Conservation (phyloP, 1,139 yeast species). For the Kluyveromyces sp. region DNA sequence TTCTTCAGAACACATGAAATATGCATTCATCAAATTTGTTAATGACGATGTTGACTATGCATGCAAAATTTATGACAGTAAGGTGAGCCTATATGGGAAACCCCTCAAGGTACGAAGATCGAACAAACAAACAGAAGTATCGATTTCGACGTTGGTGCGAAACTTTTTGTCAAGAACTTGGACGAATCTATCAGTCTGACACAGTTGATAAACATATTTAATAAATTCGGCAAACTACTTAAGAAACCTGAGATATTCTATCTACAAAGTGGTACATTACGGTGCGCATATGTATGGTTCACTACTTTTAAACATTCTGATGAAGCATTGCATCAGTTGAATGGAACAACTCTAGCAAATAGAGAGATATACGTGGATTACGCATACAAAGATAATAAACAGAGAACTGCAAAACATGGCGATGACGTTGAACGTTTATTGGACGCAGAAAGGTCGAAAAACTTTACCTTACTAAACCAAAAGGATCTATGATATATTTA, state of each 20-base stretch:
- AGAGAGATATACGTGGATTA: slow-evolving; percentile 54
- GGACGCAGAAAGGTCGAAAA: slow-evolving; percentile 55
- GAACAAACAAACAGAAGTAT: slow-evolving; percentile 19
- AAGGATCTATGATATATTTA: slow-evolving; percentile 13
- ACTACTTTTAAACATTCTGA: slow-evolving; percentile 66
- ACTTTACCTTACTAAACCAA: slow-evolving; percentile 5
- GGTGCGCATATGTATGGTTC: slow-evolving; percentile 57
- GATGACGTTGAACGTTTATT: slow-evolving; percentile 66
- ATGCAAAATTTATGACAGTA: slow-evolving; percentile 42
- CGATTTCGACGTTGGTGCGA: slow-evolving; percentile 59
- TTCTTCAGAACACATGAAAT: slow-evolving; percentile 71
- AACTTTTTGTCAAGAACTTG: slow-evolving; percentile 63
- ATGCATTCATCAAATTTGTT: slow-evolving; percentile 75
- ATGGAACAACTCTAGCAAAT: slow-evolving; percentile 66
- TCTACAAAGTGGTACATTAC: slow-evolving; percentile 44
- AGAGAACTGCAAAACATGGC: slow-evolving; percentile 60
- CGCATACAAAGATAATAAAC: slow-evolving; percentile 61
- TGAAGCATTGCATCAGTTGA: slow-evolving; percentile 59
- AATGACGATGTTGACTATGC: slow-evolving; percentile 68
- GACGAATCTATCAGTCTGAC: slow-evolving; percentile 62
- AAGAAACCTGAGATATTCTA: slow-evolving; percentile 47
- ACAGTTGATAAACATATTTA: slow-evolving; percentile 52
- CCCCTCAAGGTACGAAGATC: slow-evolving; percentile 53
- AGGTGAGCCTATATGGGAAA: slow-evolving; percentile 56
- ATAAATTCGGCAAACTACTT: slow-evolving; percentile 59